These are phyloP conservation scores for Termitomyces sp. DNA, from an alignment of 768 basidiomycete species.

Conservation along the genomic window DNA sequence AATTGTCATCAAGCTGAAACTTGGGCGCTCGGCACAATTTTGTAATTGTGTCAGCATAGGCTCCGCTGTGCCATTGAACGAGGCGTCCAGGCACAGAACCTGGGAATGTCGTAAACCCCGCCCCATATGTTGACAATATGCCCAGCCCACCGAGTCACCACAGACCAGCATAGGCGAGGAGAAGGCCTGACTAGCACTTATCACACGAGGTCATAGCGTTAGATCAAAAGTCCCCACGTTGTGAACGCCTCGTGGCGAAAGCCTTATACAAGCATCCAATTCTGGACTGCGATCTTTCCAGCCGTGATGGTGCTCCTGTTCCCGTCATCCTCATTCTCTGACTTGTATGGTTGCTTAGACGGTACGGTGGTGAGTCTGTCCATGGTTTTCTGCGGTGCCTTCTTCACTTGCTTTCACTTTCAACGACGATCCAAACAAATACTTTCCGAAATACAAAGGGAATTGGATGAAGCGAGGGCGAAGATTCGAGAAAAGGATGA, in stretches of 20 bases:
- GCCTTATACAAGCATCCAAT: conserved; percentile 12
- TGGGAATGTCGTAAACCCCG: background rate
- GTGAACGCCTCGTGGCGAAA: conserved; percentile 28
- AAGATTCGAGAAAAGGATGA: conserved; percentile 15
- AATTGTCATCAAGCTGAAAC: background rate
- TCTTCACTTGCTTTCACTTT: background rate
- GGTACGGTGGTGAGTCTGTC: conserved; percentile 25
- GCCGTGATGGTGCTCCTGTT: conserved; percentile 13
- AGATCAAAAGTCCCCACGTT: conserved; percentile 26
- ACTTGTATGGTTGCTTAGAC: conserved; percentile 18
- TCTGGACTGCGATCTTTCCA: conserved; percentile 6
- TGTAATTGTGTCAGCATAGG: background rate
- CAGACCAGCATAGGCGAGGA: conserved; percentile 2
- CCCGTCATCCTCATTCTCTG: conserved; percentile 10
- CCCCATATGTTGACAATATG: background rate
- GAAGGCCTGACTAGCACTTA: conserved; percentile 14
- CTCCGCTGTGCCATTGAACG: background rate
- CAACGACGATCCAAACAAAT: background rate
- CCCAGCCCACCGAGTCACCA: background rate
- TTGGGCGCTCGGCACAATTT: background rate
- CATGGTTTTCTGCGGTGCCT: conserved; percentile 17
- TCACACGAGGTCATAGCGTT: conserved; percentile 17
- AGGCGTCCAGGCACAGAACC: background rate
- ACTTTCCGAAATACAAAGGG: conserved; percentile 12
- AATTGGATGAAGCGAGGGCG: conserved; percentile 11